Conservation (phyloP, 1,284 basidiomycete species). For the Moesziomyces antarcticus region DNA sequence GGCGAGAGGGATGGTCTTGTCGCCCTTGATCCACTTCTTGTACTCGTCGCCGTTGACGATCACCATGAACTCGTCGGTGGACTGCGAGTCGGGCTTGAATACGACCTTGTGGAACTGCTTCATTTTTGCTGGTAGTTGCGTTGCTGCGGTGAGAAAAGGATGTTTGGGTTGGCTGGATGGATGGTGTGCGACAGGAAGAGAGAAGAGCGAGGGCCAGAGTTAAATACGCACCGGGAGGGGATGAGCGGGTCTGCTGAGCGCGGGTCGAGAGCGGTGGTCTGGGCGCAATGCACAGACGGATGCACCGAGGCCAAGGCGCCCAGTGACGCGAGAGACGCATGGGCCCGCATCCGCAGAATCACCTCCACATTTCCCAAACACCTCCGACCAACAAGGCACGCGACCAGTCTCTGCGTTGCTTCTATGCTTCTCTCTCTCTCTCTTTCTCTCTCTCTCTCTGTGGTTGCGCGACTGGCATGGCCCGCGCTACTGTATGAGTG, state of each 20-base stretch:
- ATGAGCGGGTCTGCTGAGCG: not conserved
- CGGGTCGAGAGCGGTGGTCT: not conserved
- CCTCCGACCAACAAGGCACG: no score
- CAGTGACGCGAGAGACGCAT: conserved; percentile 7
- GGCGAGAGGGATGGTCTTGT: conserved; percentile 68
- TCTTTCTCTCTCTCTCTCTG: no score
- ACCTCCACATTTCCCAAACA: no score
- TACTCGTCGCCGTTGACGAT: conserved; percentile 66
- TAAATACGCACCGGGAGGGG: not conserved
- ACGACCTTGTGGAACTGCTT: conserved; percentile 60
- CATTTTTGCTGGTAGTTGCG: conserved; percentile 12
- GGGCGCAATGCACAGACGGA: not conserved
- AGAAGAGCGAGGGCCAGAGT: not conserved
- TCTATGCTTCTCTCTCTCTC: no score
- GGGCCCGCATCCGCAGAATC: no score
- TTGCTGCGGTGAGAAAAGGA: not conserved
- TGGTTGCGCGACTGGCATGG: no score
- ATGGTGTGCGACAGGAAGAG: not conserved
- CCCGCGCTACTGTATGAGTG: no score
- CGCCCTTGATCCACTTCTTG: conserved; percentile 68
- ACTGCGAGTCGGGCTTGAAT: conserved; percentile 67
- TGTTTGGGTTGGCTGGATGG: not conserved
- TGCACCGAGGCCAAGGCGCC: not conserved
- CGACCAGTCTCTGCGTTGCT: no score
- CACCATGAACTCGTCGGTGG: conserved; percentile 68